phyloP scores from a whole-genome alignment of 495 filamentous ascomycete species.

The Xylaria palmicola region DNA sequence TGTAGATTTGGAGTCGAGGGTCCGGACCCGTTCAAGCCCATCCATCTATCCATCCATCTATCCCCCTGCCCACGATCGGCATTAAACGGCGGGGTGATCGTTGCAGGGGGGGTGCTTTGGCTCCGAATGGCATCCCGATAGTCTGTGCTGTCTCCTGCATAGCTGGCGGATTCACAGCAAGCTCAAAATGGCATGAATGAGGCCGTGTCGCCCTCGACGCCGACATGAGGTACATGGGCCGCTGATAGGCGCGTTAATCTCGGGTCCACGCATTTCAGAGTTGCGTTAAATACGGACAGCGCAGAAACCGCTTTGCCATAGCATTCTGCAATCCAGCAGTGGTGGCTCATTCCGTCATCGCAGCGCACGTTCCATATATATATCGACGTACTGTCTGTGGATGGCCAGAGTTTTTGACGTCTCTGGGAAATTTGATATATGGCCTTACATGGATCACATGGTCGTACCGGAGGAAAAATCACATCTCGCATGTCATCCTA shows the following conservation, averaged over 20 bases:
- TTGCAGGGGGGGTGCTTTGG: neutral
- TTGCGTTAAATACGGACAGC: neutral
- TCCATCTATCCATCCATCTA: too few species aligned
- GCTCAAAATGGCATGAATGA: neutral
- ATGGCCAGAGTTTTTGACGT: neutral
- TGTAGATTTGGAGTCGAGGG: neutral
- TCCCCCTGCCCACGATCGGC: neutral
- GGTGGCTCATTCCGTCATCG: neutral
- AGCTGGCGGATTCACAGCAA: neutral
- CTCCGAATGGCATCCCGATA: neutral
- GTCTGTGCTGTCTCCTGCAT: neutral
- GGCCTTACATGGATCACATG: neutral
- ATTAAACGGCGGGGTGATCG: neutral
- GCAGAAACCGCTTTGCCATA: neutral
- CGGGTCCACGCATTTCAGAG: neutral
- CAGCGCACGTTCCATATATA: too few species aligned
- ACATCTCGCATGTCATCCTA: neutral
- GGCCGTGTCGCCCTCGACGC: neutral
- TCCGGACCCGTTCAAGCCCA: too few species aligned
- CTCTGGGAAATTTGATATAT: neutral
- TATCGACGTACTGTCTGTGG: neutral
- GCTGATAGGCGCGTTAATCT: neutral
- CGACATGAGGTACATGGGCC: neutral
- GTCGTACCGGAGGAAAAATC: neutral
- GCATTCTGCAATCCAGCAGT: neutral